phyloP scores from a whole-genome alignment of 768 basidiomycete species.

The Leccinellum luteum region DNA sequence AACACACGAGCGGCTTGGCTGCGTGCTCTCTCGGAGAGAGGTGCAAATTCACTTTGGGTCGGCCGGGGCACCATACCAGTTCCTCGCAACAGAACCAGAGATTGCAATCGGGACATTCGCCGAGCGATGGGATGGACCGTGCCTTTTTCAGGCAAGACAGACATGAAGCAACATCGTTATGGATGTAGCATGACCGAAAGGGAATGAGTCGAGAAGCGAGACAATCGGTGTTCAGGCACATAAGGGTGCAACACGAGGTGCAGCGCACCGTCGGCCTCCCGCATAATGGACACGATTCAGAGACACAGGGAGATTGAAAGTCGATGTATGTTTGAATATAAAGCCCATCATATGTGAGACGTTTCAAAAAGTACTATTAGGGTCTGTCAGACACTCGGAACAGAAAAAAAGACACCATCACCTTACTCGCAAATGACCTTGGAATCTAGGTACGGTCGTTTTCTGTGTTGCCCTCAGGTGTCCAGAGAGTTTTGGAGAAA shows the following conservation, averaged over 20 bases:
- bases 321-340: not conserved
- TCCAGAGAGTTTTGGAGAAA: no score
- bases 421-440: no score
- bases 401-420: no score
- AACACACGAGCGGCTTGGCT: constrained; percentile 11
- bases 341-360: constrained; percentile 10
- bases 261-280: not conserved
- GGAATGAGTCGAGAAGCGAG: constrained; percentile 15
- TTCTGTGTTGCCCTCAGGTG: no score
- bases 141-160: constrained; percentile 6
- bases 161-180: constrained; percentile 8
- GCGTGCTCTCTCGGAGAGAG: constrained; percentile 10
- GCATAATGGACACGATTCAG: constrained; percentile 16
- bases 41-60: not conserved
- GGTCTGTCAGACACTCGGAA: not conserved
- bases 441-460: no score
- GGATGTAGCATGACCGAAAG: constrained; percentile 16
- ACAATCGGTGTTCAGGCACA: constrained; percentile 18
- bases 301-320: not conserved
- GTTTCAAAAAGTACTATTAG: constrained; percentile 16
- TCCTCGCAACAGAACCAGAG: constrained; percentile 22
- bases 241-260: no score
- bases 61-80: constrained; percentile 22
- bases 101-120: constrained; percentile 20
- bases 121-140: not conserved